Base-by-base conservation (phyloP, 2,329 filamentous ascomycete genomes). In the Penicillium sp. region DNA sequence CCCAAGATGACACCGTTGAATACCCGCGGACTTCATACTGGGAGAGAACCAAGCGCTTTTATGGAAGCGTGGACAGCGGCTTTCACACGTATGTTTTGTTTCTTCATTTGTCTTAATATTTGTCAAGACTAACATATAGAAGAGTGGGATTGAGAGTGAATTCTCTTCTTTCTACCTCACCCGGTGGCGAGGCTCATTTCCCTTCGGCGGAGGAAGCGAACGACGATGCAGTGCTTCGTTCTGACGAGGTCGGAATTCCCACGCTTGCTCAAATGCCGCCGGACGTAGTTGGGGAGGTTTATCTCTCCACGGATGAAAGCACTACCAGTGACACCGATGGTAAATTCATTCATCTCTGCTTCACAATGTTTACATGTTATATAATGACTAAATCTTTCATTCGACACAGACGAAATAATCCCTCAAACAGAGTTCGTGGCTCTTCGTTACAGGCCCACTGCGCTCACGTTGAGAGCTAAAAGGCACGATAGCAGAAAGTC, bases 21-120 rank as follows among this genome's bases (percentile, higher is more conserved):
- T 35, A 44, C 10, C 31, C 31, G 4, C 16, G 18, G 16, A 24
- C 38, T 35, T 42, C 16, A 7, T 26, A 44, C n/a, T 35, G 31
- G 29, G 34, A 34, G 10, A 44, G 11, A 5, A 35, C 22, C 16
- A 18, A 10, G 38, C 38, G 38, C 5, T 43, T 50, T 34, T 26
- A 34, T 6, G 20, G 37, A 32, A 43, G 18, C 5, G 14, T 50
- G 1, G 48, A 51, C 3, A 51, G 38, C 40, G 49, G 39, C 5
- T 51, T 35, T 14, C 49, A 44, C n/a, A 20, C 20, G 20, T 44
- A 51, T 20, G 29, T 43, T 51, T 9, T 16, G n/a, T 13, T 5
- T 29, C 42, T 7, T 13, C n/a, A 11, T 18, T 38, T 45, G 11
- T 26, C 2, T 22, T 34, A n/a, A 10, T 1, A 20, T 32, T n/a